phyloP scores from a whole-genome alignment of 768 basidiomycete genomes.

The Obba rivulosa region DNA sequence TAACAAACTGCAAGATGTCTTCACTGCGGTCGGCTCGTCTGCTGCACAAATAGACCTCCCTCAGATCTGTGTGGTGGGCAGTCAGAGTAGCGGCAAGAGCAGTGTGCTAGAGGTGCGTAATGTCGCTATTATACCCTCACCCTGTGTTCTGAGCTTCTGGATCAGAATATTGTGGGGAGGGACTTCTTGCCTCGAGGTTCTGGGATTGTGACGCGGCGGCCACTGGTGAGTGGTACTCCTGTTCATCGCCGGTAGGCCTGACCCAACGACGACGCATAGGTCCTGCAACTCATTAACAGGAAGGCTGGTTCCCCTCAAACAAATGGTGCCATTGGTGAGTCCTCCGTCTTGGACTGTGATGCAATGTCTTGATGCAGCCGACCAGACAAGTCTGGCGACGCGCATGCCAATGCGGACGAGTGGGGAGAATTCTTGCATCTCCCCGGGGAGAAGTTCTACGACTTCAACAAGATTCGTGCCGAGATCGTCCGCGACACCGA shows the following conservation, averaged over 20 bases:
- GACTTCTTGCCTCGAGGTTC: slow-evolving; percentile 99
- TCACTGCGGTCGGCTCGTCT: slow-evolving; percentile 75
- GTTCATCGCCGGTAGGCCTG: background rate
- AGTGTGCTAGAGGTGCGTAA: slow-evolving; percentile 77
- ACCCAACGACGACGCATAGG: slow-evolving; percentile 34
- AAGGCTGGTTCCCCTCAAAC: slow-evolving; percentile 43
- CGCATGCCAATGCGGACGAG: slow-evolving; percentile 84
- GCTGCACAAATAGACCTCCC: slow-evolving; percentile 82
- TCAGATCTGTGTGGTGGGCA: slow-evolving; percentile 87
- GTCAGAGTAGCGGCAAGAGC: slow-evolving; percentile 92
- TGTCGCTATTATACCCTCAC: background rate
- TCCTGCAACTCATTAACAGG: slow-evolving; percentile 92
- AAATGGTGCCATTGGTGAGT: slow-evolving; percentile 42
- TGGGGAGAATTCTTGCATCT: slow-evolving; percentile 99
- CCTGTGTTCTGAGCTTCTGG: background rate
- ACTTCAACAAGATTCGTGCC: slow-evolving; percentile 94
- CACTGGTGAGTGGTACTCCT: slow-evolving; percentile 56
- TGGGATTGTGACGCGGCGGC: slow-evolving; percentile 96
- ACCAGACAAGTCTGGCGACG: slow-evolving; percentile 46
- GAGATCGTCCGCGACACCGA: slow-evolving; percentile 98
- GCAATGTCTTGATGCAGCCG: background rate
- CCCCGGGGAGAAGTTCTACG: slow-evolving; percentile 95
- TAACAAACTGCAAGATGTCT: slow-evolving; percentile 91
- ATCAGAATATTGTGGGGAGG: slow-evolving; percentile 94
- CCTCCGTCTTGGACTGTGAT: background rate